A percentile compares a stretch with the other conserved stretches of the same genome.
phyloP scores from a whole-genome alignment of 75 land plant species.

The Larix kaempferi region DNA sequence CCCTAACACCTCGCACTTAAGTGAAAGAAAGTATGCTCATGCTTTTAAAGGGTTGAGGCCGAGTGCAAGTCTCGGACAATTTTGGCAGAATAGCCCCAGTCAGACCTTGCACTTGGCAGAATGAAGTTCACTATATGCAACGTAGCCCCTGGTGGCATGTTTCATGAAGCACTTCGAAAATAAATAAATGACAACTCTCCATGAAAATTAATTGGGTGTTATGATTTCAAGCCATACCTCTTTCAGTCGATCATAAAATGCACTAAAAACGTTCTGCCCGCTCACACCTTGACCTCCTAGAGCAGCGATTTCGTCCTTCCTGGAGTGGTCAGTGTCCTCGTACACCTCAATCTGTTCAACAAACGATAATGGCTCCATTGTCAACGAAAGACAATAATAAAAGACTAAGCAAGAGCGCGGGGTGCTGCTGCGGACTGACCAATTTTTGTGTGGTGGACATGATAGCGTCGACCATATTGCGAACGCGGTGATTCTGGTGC shows the following conservation, averaged over 20 bases:
- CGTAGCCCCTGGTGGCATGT: no score
- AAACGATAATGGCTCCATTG: background rate
- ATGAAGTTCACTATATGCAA: no score
- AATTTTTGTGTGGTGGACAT: slow-evolving; percentile 60
- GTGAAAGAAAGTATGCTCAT: no score
- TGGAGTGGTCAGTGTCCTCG: slow-evolving; percentile 80
- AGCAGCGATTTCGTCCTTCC: slow-evolving; percentile 95
- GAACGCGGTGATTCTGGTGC: slow-evolving; percentile 93
- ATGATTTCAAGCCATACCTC: slow-evolving; percentile 45
- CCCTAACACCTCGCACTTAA: no score
- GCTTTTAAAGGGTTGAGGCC: no score
- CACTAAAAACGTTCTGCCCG: slow-evolving; percentile 69
- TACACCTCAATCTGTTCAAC: slow-evolving; percentile 73
- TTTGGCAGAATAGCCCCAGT: no score
- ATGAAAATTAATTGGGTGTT: no score
- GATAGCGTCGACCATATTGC: slow-evolving; percentile 74
- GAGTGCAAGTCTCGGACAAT: no score
- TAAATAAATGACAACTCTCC: no score
- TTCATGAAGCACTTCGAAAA: no score
- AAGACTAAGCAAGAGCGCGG: background rate
- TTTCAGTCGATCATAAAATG: slow-evolving; percentile 91
- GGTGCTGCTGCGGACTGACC: slow-evolving; percentile 26
- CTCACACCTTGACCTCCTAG: slow-evolving; percentile 77
- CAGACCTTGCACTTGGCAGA: no score
- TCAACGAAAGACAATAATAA: background rate